Percentiles rank a stretch among this genome's conserved stretches.
Evolutionary conservation across 2,329 filamentous ascomycete species (phyloP).

Genomic region (Lizonia empirigonia): DNA sequence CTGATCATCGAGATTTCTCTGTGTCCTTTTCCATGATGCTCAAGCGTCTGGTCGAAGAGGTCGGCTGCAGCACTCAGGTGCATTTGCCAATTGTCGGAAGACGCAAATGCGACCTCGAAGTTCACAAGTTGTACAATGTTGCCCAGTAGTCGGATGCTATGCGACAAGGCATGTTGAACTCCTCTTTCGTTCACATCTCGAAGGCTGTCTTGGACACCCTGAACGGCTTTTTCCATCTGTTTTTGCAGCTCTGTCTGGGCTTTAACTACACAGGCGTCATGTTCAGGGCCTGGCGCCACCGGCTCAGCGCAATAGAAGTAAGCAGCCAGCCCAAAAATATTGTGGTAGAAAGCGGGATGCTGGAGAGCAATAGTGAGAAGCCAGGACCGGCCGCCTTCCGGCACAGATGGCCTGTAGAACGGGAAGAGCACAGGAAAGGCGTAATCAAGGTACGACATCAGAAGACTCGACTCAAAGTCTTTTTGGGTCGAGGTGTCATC

Average conservation of each 20-base stretch:
- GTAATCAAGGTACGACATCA: conserved; percentile 63
- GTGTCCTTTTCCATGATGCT: conserved; percentile 17
- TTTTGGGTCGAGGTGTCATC: neutral
- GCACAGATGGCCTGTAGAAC: conserved; percentile 63
- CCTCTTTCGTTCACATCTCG: neutral
- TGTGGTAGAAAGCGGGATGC: conserved; percentile 48
- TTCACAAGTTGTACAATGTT: conserved; percentile 60
- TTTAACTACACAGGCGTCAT: neutral
- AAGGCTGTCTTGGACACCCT: conserved; percentile 1
- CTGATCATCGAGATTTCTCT: conserved; percentile 4
- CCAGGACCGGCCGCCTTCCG: conserved; percentile 66
- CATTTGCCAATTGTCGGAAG: conserved; percentile 57
- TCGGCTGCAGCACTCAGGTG: conserved; percentile 58
- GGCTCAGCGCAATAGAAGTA: conserved; percentile 12
- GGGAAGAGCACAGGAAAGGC: conserved; percentile 68
- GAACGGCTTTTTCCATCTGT: conserved; percentile 5
- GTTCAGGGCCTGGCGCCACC: neutral
- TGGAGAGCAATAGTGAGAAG: conserved; percentile 56
- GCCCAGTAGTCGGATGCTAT: conserved; percentile 49
- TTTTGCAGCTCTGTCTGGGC: neutral
- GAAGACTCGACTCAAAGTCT: conserved; percentile 1
- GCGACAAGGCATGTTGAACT: neutral
- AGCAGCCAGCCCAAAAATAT: conserved; percentile 26
- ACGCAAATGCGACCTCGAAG: conserved; percentile 57
- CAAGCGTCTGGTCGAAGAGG: conserved; percentile 53